These are phyloP conservation scores for Avicennia marina DNA, from an alignment of 257 asterid genomes.

Conservation along the genomic window DNA sequence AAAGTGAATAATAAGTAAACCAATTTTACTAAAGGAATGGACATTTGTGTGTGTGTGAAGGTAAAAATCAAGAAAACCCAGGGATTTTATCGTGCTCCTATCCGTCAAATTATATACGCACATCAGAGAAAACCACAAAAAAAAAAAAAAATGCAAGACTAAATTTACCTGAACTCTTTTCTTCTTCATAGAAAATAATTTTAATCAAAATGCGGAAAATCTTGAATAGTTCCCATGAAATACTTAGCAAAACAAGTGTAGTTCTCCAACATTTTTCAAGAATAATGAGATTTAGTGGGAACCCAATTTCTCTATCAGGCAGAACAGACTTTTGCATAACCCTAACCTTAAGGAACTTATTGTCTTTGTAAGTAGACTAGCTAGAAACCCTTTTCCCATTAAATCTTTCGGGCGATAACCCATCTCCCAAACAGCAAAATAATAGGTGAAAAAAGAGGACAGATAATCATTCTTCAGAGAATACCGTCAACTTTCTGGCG, in stretches of 20 bases:
- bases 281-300: not conserved
- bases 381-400: not conserved
- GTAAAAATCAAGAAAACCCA: not conserved
- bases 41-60: no score
- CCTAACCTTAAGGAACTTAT: constrained; percentile 10
- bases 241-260: not conserved
- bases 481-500: no score
- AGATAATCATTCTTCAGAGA: not conserved
- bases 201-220: constrained; percentile 4
- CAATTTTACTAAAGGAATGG: no score
- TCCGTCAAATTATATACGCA: not conserved
- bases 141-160: not conserved
- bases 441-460: not conserved
- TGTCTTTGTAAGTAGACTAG: not conserved
- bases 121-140: no score
- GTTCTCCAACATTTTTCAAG: constrained; percentile 4
- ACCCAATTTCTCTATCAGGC: not conserved
- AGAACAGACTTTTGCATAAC: not conserved
- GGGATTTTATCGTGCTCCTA: not conserved
- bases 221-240: not conserved
- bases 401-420: not conserved
- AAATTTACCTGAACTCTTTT: not conserved
- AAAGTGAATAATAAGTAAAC: no score
- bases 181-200: not conserved
- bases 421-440: not conserved